These are phyloP conservation scores for Mucor ambiguus DNA, from an alignment of 371 early-diverging fungal genomes.

Conservation along the genomic window DNA sequence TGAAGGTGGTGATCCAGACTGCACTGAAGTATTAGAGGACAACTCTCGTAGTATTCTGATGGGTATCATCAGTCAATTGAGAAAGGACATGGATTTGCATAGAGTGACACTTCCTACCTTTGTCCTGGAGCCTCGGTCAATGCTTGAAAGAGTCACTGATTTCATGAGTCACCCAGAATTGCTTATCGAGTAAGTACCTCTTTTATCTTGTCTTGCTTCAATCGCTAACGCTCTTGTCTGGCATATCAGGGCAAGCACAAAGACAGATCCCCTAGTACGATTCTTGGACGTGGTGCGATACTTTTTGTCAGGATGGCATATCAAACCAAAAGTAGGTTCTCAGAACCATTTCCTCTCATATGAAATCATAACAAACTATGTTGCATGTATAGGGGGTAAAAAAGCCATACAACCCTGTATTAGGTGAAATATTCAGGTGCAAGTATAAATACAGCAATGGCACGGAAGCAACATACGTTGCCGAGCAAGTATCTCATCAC, in stretches of 20 bases:
- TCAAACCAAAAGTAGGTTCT: slow-evolving; percentile 80
- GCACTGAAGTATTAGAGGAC: slow-evolving; percentile 83
- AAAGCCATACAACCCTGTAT: slow-evolving; percentile 77
- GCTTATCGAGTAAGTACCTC: slow-evolving; percentile 66
- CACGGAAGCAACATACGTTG: slow-evolving; percentile 77
- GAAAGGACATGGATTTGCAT: slow-evolving; percentile 86
- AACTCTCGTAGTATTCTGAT: slow-evolving; percentile 84
- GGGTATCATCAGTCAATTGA: slow-evolving; percentile 83
- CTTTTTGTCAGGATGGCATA: slow-evolving; percentile 94
- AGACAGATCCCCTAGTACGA: slow-evolving; percentile 75
- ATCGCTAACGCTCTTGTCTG: neutral
- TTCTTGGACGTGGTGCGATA: slow-evolving; percentile 85
- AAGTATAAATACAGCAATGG: slow-evolving; percentile 70
- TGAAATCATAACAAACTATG: neutral
- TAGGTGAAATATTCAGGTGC: slow-evolving; percentile 91
- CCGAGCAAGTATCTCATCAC: slow-evolving; percentile 96
- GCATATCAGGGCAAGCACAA: slow-evolving; percentile 54
- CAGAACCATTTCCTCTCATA: neutral
- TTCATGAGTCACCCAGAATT: slow-evolving; percentile 92
- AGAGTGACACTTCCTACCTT: slow-evolving; percentile 94
- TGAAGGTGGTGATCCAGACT: slow-evolving; percentile 42
- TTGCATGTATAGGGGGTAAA: slow-evolving; percentile 19
- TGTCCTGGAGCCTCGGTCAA: slow-evolving; percentile 93
- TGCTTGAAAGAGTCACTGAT: slow-evolving; percentile 93
- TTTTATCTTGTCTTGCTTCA: neutral